A percentile compares a stretch with the other conserved stretches of the same genome.
phyloP scores from a whole-genome alignment of 805 yeast species.

The Lachancea quebecensis region DNA sequence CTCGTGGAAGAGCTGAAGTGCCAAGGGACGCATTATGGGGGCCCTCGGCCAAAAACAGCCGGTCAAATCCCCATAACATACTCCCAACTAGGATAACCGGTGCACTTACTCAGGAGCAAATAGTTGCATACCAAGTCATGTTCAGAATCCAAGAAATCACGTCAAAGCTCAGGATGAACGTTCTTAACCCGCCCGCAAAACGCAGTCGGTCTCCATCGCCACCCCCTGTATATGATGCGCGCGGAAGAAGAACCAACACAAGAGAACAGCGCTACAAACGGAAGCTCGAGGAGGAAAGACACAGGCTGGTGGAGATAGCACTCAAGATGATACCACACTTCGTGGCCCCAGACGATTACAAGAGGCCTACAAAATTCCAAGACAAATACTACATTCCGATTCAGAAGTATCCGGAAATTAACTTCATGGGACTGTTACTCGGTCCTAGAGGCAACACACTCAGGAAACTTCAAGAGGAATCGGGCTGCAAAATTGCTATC shows the following conservation, averaged over 20 bases:
- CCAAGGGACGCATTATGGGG: constrained; percentile 14
- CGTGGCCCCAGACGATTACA: constrained; percentile 73
- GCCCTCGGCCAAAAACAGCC: constrained; percentile 2
- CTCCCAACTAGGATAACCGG: constrained; percentile 41
- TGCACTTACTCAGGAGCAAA: constrained; percentile 65
- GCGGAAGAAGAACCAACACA: constrained; percentile 82
- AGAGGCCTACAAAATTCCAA: constrained; percentile 59
- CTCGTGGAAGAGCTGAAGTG: constrained; percentile 5
- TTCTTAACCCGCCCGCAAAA: constrained; percentile 42
- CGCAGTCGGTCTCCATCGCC: constrained; percentile 72
- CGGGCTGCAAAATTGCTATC: constrained; percentile 86
- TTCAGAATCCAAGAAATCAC: constrained; percentile 79
- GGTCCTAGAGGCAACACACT: constrained; percentile 96
- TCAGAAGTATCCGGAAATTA: constrained; percentile 81
- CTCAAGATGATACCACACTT: constrained; percentile 66
- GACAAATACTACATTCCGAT: constrained; percentile 85
- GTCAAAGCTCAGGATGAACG: constrained; percentile 45
- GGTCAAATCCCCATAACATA: constrained; percentile 9
- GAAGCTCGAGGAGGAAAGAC: constrained; percentile 70
- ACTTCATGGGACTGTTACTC: constrained; percentile 80
- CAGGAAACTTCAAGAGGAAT: constrained; percentile 67
- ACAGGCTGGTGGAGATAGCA: constrained; percentile 69
- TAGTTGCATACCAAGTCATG: constrained; percentile 61
- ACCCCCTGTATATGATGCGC: constrained; percentile 79
- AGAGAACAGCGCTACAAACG: constrained; percentile 60